A percentile compares a stretch with the other conserved stretches of the same genome.
Conservation (phyloP, 2,329 filamentous ascomycete genomes). For the Pezicula carpinea region DNA sequence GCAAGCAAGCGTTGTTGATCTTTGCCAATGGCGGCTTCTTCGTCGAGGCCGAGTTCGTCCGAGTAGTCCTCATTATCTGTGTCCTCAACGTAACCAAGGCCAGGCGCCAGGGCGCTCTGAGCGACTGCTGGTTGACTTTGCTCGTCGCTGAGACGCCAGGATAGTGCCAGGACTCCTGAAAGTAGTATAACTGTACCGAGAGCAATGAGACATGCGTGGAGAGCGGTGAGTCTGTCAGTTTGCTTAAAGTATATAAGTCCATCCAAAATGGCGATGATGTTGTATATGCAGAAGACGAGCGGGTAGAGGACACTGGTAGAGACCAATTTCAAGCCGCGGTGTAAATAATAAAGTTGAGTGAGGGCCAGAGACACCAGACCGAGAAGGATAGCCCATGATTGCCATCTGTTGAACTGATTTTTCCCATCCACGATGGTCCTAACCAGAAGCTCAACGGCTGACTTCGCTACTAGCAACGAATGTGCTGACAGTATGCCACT, state of each 20-base stretch:
- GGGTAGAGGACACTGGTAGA: slow-evolving; percentile 96
- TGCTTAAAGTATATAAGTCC: slow-evolving; percentile 96
- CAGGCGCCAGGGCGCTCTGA: slow-evolving; percentile 72
- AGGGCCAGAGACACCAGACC: slow-evolving; percentile 77
- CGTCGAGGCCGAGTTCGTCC: slow-evolving; percentile 41
- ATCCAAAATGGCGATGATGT: slow-evolving; percentile 96
- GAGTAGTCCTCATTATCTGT: slow-evolving; percentile 50
- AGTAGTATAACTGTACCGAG: slow-evolving; percentile 84
- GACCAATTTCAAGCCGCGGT: slow-evolving; percentile 87
- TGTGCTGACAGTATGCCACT: slow-evolving; percentile 93
- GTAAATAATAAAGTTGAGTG: slow-evolving; percentile 90
- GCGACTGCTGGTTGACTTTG: slow-evolving; percentile 56
- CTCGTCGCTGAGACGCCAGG: slow-evolving; percentile 85
- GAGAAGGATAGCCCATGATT: slow-evolving; percentile 87
- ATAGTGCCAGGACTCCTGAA: slow-evolving; percentile 82
- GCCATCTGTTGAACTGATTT: slow-evolving; percentile 94
- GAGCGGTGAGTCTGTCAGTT: slow-evolving; percentile 68
- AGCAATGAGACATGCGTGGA: slow-evolving; percentile 77
- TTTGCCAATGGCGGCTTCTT: slow-evolving; percentile 26
- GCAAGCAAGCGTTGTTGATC: slow-evolving; percentile 25
- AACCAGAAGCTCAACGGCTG: slow-evolving; percentile 89
- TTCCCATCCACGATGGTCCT: slow-evolving; percentile 76
- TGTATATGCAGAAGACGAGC: slow-evolving; percentile 97
- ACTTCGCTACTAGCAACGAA: slow-evolving; percentile 89
- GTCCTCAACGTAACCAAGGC: slow-evolving; percentile 75